phyloP scores from a whole-genome alignment of 2,329 filamentous ascomycete genomes.

The Alternaria triticina region DNA sequence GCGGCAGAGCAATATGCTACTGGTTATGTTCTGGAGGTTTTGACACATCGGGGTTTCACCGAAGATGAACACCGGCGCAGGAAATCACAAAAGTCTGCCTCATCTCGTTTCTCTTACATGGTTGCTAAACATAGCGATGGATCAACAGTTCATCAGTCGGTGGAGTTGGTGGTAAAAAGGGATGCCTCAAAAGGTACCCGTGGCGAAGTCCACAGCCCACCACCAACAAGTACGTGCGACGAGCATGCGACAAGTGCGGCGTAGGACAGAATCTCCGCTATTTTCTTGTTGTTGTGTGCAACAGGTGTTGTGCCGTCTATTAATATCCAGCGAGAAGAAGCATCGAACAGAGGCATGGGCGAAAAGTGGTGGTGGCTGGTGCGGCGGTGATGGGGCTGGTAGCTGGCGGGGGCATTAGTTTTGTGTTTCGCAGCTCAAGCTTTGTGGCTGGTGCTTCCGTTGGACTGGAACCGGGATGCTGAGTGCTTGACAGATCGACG shows the following conservation, averaged over 20 bases:
- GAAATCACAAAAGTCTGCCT: neutral
- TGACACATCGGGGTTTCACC: neutral
- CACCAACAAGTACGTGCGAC: neutral
- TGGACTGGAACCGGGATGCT: neutral
- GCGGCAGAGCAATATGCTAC: neutral
- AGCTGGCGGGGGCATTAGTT: neutral
- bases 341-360: neutral
- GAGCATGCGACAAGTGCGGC: neutral
- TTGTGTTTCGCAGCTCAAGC: slow-evolving; percentile 2
- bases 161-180: neutral
- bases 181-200: neutral
- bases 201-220: neutral
- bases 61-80: neutral
- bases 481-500: neutral
- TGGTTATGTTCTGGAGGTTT: neutral
- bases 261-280: neutral
- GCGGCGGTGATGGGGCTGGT: slow-evolving; percentile 1
- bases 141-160: neutral
- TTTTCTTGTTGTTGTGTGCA: neutral
- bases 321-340: neutral
- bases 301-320: neutral
- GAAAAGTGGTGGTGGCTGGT: slow-evolving; percentile 2
- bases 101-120: neutral
- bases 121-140: neutral
- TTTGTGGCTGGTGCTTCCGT: slow-evolving; percentile 1